Evolutionary conservation across 2,329 filamentous ascomycete genomes (phyloP).

Genomic region (Fusarium torulosum): DNA sequence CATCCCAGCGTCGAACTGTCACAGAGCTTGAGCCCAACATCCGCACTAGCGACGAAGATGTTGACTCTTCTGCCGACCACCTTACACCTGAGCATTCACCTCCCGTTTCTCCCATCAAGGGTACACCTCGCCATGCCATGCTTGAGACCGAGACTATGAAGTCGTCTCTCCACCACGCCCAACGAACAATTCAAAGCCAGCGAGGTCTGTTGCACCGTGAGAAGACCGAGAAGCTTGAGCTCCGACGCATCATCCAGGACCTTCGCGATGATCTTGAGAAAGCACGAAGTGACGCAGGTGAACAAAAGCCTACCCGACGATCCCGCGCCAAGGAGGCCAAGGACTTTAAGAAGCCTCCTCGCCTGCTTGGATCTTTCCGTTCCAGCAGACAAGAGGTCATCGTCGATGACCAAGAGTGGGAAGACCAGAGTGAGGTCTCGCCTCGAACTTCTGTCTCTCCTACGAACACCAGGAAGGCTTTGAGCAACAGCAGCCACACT

Average conservation of each 20-base stretch:
- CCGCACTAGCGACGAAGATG: constrained; percentile 71
- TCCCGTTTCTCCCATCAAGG: constrained; percentile 89
- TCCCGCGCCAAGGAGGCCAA: constrained; percentile 73
- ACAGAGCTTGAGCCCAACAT: constrained; percentile 73
- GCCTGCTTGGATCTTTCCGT: constrained; percentile 81
- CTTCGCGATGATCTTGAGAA: constrained; percentile 91
- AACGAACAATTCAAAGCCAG: constrained; percentile 95
- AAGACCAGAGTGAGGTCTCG: constrained; percentile 73
- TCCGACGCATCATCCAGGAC: constrained; percentile 95
- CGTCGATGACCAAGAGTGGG: constrained; percentile 87
- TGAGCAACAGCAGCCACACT: constrained; percentile 38
- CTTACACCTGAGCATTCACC: constrained; percentile 90
- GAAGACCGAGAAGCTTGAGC: constrained; percentile 97
- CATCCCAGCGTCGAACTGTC: constrained; percentile 75
- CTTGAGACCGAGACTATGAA: constrained; percentile 97
- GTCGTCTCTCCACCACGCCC: constrained; percentile 92
- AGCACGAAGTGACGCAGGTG: constrained; percentile 66
- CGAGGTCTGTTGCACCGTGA: constrained; percentile 96
- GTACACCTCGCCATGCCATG: constrained; percentile 88
- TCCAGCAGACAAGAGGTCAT: constrained; percentile 82
- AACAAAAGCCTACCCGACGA: constrained; percentile 65
- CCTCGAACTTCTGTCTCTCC: constrained; percentile 44
- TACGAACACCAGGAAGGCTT: constrained; percentile 34
- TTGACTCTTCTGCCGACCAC: constrained; percentile 75
- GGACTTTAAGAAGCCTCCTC: constrained; percentile 82